These are phyloP conservation scores for Craterostigma plantagineum DNA, from an alignment of 257 asterid genomes.

Conservation along the genomic window DNA sequence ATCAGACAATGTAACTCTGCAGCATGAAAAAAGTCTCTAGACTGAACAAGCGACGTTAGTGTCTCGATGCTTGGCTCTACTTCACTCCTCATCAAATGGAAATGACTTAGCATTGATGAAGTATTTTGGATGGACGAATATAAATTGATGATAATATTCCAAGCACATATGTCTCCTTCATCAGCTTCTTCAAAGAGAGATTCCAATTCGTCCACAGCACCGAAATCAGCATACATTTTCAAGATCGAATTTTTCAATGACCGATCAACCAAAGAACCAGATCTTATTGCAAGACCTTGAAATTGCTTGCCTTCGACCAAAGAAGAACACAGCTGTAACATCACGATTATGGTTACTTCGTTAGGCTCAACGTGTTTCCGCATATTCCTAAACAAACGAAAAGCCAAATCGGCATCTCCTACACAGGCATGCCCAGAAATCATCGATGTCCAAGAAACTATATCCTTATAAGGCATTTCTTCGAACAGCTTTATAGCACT, in stretches of 20 bases:
- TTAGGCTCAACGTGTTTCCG: no score
- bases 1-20: slow-evolving; percentile 25
- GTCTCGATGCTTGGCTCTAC: slow-evolving; percentile 21
- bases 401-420: no score
- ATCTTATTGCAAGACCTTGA: slow-evolving; percentile 20
- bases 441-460: no score
- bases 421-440: no score
- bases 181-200: slow-evolving; percentile 16
- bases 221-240: slow-evolving; percentile 18
- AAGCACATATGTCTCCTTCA: slow-evolving; percentile 19
- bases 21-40: slow-evolving; percentile 13
- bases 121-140: slow-evolving; percentile 15
- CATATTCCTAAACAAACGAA: no score
- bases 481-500: no score
- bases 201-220: slow-evolving; percentile 13
- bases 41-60: slow-evolving; percentile 15
- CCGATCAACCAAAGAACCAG: slow-evolving; percentile 19
- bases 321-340: slow-evolving; percentile 16
- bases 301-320: slow-evolving; percentile 16
- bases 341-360: no score
- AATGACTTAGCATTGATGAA: slow-evolving; percentile 11
- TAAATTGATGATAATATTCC: slow-evolving; percentile 26
- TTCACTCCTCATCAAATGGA: slow-evolving; percentile 14
- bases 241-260: slow-evolving; percentile 22
- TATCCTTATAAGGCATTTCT: no score